Base-by-base conservation (phyloP, 768 basidiomycete genomes). In the Ephemerocybe angulata region DNA sequence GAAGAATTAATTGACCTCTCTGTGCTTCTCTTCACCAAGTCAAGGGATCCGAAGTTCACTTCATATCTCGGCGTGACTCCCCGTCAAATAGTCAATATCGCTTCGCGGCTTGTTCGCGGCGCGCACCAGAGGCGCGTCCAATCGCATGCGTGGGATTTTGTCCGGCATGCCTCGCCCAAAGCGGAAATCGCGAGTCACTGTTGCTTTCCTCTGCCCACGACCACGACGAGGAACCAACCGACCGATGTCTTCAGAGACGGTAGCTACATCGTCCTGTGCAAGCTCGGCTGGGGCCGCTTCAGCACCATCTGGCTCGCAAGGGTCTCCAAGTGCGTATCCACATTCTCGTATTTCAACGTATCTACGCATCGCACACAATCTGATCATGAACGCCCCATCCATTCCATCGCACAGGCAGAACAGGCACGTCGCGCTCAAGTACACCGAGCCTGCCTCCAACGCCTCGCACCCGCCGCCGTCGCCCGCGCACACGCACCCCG, bases 401-500 rank as follows among this genome's bases (percentile, higher is more conserved):
- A n/a, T n/a, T 44, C 29, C 44, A n/a, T 31, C 37, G 3, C 54
- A 56, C 73, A 99, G 96, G 67, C 79, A 93, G 74, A 86, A 90
- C 62, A 90, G 93, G 47, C 97, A 99, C 72, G 97, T 99, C 64
- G 97, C 97, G 13, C 87, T 99, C 69, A 99, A 99, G 73, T 92
- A 98, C 65, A 96, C 98, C 70, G 98, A 98, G 72, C 97, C 95
- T 13, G 97, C 96, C 82, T 98, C 19, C 94, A 98, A 64, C 88
- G 95, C 5, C 86, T 98, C 82, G 1, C 72, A 75, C 48, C 81
- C 84, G 1, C 60, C 77, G 0, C 72, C 77, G 0, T 81, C 76
- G 1, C 85, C 83, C 11, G 77, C 86, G 1, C 83, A 82, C 48
- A 84, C 86, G 0, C 93, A 98, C 69, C 83, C 94, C 0, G 96